These are phyloP conservation scores for Phytophthora pinifolia DNA, from an alignment of 352 stramenopile genomes.

Conservation along the genomic window DNA sequence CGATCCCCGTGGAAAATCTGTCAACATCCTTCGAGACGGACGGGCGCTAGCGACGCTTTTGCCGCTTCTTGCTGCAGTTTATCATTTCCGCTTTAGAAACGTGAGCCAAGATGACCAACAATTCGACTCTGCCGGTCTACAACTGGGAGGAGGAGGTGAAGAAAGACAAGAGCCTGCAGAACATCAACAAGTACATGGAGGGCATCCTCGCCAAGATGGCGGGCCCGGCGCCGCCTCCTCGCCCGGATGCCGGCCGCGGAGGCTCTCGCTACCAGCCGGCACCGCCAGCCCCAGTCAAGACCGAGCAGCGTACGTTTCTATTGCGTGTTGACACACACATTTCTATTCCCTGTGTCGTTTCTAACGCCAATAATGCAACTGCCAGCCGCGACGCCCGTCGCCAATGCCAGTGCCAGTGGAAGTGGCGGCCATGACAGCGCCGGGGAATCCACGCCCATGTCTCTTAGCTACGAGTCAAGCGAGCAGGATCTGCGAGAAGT, in stretches of 20 bases:
- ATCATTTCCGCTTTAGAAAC: no score
- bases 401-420: conserved; percentile 1
- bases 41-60: no score
- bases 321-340: conserved; percentile 8
- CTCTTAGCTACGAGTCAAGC: conserved; percentile 39
- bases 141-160: conserved; percentile 35
- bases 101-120: no score
- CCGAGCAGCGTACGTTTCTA: conserved; percentile 15
- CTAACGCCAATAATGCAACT: background rate
- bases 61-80: no score
- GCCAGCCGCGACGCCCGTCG: background rate
- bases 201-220: conserved; percentile 24
- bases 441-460: conserved; percentile 11
- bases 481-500: conserved; percentile 51
- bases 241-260: background rate
- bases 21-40: no score
- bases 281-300: conserved; percentile 18
- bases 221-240: background rate
- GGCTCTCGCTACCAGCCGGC: conserved; percentile 22
- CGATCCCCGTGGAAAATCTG: no score
- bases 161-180: conserved; percentile 30
- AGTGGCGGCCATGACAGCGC: conserved; percentile 1
- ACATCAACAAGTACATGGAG: conserved; percentile 27
- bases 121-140: background rate
- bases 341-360: background rate